Base-by-base conservation (phyloP, 1,284 basidiomycete genomes). In the Amylostereum areolatum region DNA sequence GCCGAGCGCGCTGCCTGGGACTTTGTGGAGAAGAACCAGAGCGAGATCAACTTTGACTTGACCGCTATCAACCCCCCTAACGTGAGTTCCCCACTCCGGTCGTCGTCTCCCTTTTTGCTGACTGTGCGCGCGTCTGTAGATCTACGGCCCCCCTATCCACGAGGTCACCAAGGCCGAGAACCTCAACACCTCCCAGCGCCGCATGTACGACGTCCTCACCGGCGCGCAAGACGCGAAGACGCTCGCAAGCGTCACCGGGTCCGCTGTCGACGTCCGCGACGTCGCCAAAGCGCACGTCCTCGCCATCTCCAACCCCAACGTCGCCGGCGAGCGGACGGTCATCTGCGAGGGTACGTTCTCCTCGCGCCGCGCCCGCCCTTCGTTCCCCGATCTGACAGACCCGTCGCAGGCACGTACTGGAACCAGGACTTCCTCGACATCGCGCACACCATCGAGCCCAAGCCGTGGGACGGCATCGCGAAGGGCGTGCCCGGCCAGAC, bases 1-100 rank as follows among this genome's bases (percentile, higher is more conserved):
- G 85, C 88, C 2, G 89, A 92, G 63, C 68, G 64, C 53, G 77
- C 72, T 24, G 76, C 77, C 4, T 82, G 78, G 79, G 70, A 77
- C 34, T 83, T 82, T 48, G 68, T 78, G 50, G 70, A 80, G 46
- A 68, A 78, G 49, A 66, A 85, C 58, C 77, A 81, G 60, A 56
- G 62, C 2, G 61, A 59, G 32, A 60, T 75, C 10, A 53, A 58
- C 0, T 87, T 76, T 73, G 80, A 83, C 52, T 60, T 83, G 29
- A 73, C 71, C 10, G 68, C 71, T 0, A 66, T 86, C 52, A 74
- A 76, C 60, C 83, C 85, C 62, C 73, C 78, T 52, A 71, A 71
- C 61, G 80, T 81, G 39, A 18, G 18, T 18, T 47, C 70, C 61
- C 29, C 24, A 32, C 37, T 29, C 11, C n/a, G 39, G n/a, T 46